Evolutionary conservation across 139 green algal genomes (phyloP), one percentile per base, ranked within the genome.

Genomic region (Tetraselmis chui): DNA sequence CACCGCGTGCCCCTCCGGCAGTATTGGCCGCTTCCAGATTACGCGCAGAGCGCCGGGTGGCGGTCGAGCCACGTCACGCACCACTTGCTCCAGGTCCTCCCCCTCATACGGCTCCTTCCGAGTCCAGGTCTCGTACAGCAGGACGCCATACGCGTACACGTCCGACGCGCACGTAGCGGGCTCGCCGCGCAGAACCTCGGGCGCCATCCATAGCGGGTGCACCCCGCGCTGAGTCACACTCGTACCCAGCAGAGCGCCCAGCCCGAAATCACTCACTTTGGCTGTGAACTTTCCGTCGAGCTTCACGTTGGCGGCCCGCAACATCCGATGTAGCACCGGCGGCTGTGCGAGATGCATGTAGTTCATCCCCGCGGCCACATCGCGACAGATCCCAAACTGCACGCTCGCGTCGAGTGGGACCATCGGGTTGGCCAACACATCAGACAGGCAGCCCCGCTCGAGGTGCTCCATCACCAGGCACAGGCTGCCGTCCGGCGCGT

Each of bases 351-450:
- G 18, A 32, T 84, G 81, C 75, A 84, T 30, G 76, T 81, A 84
- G 26, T 25, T 28, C 81, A 84, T 84, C 28, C 81, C 81, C 26
- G 27, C 29, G 23, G 81, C 81, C 25, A 84, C 81, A 29, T 83
- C 79, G 30, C 75, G 26, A 59, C 28, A 23, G 27, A 83, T 77
- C 28, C 76, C n/a, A 28, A 45, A 27, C 28, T 32, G 1, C 23
- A 79, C 28, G 28, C 29, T 5, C 28, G 76, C n/a, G 26, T 77
- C 74, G 23, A 77, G 26, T 5, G 74, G 74, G 23, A 77, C 74
- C 18, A 29, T 31, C 26, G 23, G 74, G 76, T 79, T 79, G 76
- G 18, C n/a, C 76, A 79, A 29, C 76, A 79, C 18, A 29, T 79
- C 28, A 29, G 23, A 45, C 28, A 79, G 76, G 28, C n/a, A 79